Base-by-base conservation (phyloP, 805 yeast species). In the Spathaspora sp. region DNA sequence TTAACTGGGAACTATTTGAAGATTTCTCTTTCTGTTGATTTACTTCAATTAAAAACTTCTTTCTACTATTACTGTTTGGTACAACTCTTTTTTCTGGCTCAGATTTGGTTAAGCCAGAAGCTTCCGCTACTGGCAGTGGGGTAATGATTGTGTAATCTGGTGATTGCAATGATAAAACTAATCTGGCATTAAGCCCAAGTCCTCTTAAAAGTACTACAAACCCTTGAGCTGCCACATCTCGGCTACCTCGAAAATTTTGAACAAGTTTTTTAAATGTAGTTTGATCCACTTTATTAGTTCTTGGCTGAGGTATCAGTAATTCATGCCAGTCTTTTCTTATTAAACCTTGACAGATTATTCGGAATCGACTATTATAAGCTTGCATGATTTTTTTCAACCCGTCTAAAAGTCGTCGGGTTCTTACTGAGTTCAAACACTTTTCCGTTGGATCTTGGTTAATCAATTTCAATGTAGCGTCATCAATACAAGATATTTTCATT, bases 211-310 rank as follows among this genome's bases (percentile, higher is more conserved):
- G 60, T 0, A 88, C 82, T 14, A 90, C 89, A 69, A 89, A 92
- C 0, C 97, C 97, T 61, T 89, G 97, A 0, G 94, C 91, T 0
- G 87, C 86, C 6, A 89, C 52, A 62, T 93, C 97, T 32, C 87
- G 66, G 2, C 89, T 81, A 0, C 98, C 99, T 16, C 76, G 65
- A 23, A 80, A 79, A 14, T 70, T 62, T 2, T 63, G 50, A 0
- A 88, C 63, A 16, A 72, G 61, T 18, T 66, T 66, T 6, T 64
- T 60, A 59, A 87, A 89, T 44, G 70, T 69, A 1, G 61, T 60
- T 31, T 74, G 67, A 0, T 72, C 66, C 14, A 80, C 59, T 39
- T 56, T 58, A 10, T 59, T 63, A 23, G 53, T 59, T 48, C 52
- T 58, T 28, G 52, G 52, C 54, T 69, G 73, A 6, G 48, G 62